Conservation (phyloP, 129 eudicot genomes). For the Flaveria bidentis region DNA sequence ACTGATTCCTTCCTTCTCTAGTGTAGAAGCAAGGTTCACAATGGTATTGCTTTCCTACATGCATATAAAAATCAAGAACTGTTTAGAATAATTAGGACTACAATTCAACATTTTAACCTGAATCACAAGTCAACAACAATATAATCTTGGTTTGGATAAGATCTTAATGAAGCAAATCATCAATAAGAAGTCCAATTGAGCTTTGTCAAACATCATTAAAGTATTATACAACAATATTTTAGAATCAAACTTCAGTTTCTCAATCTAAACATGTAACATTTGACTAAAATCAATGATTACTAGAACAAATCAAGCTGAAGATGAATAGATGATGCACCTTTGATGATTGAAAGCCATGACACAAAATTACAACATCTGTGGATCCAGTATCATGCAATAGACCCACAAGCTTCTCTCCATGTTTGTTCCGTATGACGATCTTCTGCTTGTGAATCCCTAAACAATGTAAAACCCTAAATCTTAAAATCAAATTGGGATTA, state of each 20-base stretch:
- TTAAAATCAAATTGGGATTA: background rate
- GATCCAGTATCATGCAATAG: conserved; percentile 74
- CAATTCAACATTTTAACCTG: background rate
- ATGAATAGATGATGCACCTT: conserved; percentile 46
- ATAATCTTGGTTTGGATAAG: background rate
- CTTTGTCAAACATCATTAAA: background rate
- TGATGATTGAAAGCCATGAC: conserved; percentile 72
- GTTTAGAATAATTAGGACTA: background rate
- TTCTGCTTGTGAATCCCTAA: conserved; percentile 53
- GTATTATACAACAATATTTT: background rate
- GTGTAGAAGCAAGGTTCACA: conserved; percentile 49
- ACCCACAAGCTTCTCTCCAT: conserved; percentile 80
- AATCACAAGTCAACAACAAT: background rate
- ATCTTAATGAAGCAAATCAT: background rate
- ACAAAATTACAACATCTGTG: conserved; percentile 55
- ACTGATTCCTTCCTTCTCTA: conserved; percentile 69
- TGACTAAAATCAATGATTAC: background rate
- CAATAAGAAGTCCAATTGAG: background rate
- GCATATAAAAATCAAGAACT: conserved; percentile 21
- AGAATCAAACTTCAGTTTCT: background rate
- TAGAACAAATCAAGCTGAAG: too few species aligned
- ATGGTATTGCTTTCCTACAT: conserved; percentile 50
- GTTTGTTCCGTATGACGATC: conserved; percentile 42
- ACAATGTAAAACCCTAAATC: conserved; percentile 4
- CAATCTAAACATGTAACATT: background rate